A percentile compares a stretch with the other conserved stretches of the same genome.
These are phyloP conservation scores for Eremothecium gossypii DNA, from an alignment of 1,139 yeast species.

Conservation along the genomic window DNA sequence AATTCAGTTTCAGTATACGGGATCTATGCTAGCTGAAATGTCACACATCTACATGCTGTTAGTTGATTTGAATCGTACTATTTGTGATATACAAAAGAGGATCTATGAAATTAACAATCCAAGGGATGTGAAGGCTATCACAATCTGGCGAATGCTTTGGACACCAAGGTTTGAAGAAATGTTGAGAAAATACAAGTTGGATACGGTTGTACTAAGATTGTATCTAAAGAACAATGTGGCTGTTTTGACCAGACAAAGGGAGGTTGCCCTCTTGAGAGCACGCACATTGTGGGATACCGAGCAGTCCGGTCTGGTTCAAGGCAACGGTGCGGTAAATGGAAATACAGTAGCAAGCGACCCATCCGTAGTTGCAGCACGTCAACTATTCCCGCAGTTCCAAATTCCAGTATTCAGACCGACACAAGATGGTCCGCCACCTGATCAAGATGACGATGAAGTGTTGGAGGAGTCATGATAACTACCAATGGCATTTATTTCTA, in stretches of 20 bases:
- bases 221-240: conserved; percentile 29
- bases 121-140: conserved; percentile 21
- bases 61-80: conserved; percentile 27
- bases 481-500: background rate
- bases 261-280: conserved; percentile 23
- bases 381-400: conserved; percentile 2
- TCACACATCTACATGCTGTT: conserved; percentile 26
- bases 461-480: conserved; percentile 11
- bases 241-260: conserved; percentile 28
- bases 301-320: conserved; percentile 1
- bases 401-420: conserved; percentile 3
- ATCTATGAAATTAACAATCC: conserved; percentile 16
- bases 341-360: background rate
- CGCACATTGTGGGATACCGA: conserved; percentile 14
- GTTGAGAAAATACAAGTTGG: conserved; percentile 24
- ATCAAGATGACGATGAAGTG: conserved; percentile 20
- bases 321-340: conserved; percentile 2
- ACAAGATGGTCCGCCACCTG: conserved; percentile 6
- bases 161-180: conserved; percentile 22
- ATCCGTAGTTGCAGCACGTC: conserved; percentile 2
- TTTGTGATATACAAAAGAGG: conserved; percentile 22
- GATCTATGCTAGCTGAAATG: conserved; percentile 29
- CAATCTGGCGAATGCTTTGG: conserved; percentile 25
- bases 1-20: conserved; percentile 30
- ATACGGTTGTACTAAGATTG: conserved; percentile 27